Conservation (phyloP, 2,329 filamentous ascomycete species). For the Colletotrichum sansevieriae region DNA sequence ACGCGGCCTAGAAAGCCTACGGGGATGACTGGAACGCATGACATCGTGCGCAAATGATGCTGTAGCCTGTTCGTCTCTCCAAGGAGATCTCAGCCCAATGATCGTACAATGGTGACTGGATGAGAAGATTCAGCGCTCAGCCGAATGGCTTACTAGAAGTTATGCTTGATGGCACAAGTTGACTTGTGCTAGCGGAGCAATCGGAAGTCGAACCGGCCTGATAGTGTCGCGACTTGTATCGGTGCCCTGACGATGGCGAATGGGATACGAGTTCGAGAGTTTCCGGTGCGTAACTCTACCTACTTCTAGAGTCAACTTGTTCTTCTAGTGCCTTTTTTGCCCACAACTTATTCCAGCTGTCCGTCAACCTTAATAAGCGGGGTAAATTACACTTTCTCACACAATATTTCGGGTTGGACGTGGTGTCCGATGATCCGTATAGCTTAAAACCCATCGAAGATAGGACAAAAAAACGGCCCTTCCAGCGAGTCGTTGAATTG, state of each 20-base stretch:
- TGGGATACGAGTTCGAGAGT: neutral
- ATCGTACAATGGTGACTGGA: neutral
- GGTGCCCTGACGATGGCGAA: neutral
- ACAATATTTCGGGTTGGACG: neutral
- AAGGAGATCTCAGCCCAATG: neutral
- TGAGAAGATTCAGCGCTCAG: neutral
- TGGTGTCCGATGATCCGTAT: neutral
- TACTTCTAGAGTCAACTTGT: neutral
- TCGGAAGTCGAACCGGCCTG: neutral
- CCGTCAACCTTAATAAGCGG: neutral
- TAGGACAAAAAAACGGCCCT: slow-evolving; percentile 2
- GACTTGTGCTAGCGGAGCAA: neutral
- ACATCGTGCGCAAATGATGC: neutral
- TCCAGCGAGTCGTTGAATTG: neutral
- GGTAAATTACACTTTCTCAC: too few species aligned
- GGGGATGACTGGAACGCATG: neutral
- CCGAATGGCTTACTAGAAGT: neutral
- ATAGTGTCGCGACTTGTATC: neutral
- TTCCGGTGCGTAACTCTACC: slow-evolving; percentile 13
- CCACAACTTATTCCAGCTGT: neutral
- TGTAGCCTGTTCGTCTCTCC: neutral
- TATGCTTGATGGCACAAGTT: neutral
- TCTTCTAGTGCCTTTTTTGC: neutral
- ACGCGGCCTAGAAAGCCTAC: slow-evolving; percentile 1
- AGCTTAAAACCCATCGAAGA: neutral